These are phyloP conservation scores for Trichophyton equinum DNA, from an alignment of 2,329 filamentous ascomycete species.

Conservation along the genomic window DNA sequence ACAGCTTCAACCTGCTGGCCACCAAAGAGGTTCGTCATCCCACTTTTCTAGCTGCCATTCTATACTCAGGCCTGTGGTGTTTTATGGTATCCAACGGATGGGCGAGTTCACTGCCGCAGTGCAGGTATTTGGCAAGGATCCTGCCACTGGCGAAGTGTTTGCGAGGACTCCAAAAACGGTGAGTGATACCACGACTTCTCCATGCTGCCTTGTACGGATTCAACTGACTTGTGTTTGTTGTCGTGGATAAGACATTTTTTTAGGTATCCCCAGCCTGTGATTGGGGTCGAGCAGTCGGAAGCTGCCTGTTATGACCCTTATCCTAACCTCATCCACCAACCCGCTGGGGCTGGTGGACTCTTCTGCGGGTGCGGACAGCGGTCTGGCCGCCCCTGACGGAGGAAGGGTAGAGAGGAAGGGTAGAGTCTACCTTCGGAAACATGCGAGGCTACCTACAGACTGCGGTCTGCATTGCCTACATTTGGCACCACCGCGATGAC, in stretches of 20 bases:
- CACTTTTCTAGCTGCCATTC: neutral
- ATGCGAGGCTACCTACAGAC: too few relatives aligned
- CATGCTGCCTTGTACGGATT: neutral
- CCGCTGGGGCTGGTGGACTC: too few relatives aligned
- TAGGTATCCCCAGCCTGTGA: too few relatives aligned
- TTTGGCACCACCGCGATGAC: too few relatives aligned
- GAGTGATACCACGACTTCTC: neutral
- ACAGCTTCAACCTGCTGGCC: neutral
- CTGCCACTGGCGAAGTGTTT: neutral
- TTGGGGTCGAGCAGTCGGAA: too few relatives aligned
- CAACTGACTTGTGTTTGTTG: neutral
- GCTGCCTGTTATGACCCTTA: neutral
- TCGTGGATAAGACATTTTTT: too few relatives aligned
- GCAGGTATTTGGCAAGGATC: slow-evolving; percentile 4
- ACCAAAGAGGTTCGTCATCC: too few relatives aligned
- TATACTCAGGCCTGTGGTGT: neutral
- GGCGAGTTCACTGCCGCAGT: slow-evolving; percentile 1
- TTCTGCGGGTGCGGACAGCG: too few relatives aligned
- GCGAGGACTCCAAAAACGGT: neutral
- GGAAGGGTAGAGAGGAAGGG: too few relatives aligned
- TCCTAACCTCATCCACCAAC: neutral
- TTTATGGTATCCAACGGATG: neutral
- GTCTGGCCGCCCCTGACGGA: too few relatives aligned
- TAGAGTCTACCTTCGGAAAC: too few relatives aligned
- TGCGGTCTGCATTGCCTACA: too few relatives aligned